Base-by-base conservation (phyloP, 495 filamentous ascomycete species). In the Coniosporium apollinis region DNA sequence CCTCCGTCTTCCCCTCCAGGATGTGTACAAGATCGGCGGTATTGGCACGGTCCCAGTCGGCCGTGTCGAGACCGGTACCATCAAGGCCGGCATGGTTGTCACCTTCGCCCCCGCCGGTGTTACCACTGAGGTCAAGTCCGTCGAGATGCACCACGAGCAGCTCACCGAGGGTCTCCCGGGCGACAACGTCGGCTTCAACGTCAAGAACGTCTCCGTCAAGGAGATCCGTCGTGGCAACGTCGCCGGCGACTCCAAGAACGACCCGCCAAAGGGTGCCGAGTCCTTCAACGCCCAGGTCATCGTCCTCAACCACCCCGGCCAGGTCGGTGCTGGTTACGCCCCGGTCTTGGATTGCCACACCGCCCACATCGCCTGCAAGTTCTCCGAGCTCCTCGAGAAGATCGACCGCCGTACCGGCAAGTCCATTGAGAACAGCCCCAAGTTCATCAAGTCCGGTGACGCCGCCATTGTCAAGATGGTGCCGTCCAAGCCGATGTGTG, bases 191-290 rank as follows among this genome's bases (percentile, higher is more conserved):
- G 89, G 89, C 52, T 97, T 97, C 85, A 97, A 97, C 79, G 91
- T 97, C 69, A 94, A 94, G 87, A 97, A 97, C 89, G 89, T 97
- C 54, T 96, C 89, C 60, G 91, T 97, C 69, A 97, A 97, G 82
- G 89, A 97, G 63, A 92, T 97, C 59, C 89, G 89, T 66, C 89
- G 89, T 87, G 89, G 89, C 62, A 97, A 96, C 74, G 91, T 97
- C 58, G 82, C 83, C 56, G 82, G 82, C 76, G 89, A 97, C 78
- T 84, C 83, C 72, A 97, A 97, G 84, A 92, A 89, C 72, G 91
- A 97, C 74, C 89, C 89, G 50, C 82, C 89, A 50, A 66, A 68
- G 55, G 89, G 70, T 56, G 68, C 66, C 52, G 85, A 89, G 46
- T 84, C 78, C 49, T 97, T 97, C 83, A 93, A 82, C 62, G 91